phyloP scores from a whole-genome alignment of 2,329 filamentous ascomycete species.

The Penicillium sp. region DNA sequence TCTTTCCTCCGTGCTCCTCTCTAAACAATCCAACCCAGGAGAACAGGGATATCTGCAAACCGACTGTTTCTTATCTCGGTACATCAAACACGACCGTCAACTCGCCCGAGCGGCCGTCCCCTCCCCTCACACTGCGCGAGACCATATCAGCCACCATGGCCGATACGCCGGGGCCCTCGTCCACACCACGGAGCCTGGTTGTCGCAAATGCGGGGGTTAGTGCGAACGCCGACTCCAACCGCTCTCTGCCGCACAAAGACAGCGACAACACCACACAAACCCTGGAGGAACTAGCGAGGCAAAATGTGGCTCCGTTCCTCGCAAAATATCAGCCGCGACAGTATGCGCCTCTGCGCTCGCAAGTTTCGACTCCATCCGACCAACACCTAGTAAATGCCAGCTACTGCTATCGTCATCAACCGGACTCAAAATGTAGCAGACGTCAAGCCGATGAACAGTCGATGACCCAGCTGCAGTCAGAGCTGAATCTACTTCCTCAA shows the following conservation, averaged over 20 bases:
- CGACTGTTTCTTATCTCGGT: not conserved
- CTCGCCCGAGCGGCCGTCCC: not conserved
- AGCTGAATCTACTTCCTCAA: conserved; percentile 75
- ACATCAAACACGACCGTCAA: not conserved
- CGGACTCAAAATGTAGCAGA: conserved; percentile 81
- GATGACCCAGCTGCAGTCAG: conserved; percentile 92
- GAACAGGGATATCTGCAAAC: not conserved
- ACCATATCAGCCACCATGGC: conserved; percentile 1
- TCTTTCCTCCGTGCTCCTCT: not conserved
- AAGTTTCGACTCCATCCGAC: conserved; percentile 37
- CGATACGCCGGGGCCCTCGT: conserved; percentile 6
- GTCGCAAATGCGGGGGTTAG: conserved; percentile 16
- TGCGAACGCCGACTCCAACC: conserved; percentile 23
- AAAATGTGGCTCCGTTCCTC: conserved; percentile 83
- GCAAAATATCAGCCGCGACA: conserved; percentile 84
- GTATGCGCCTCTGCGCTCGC: conserved; percentile 71
- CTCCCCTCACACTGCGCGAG: not conserved
- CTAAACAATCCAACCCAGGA: not conserved
- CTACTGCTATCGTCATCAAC: conserved; percentile 92
- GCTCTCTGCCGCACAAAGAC: conserved; percentile 25
- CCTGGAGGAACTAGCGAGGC: conserved; percentile 63
- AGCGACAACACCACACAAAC: conserved; percentile 36
- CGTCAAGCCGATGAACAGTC: conserved; percentile 90
- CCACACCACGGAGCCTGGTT: not conserved
- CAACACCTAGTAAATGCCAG: conserved; percentile 65